phyloP scores from a whole-genome alignment of 163 green algal species.

The Chlorella variabilis region DNA sequence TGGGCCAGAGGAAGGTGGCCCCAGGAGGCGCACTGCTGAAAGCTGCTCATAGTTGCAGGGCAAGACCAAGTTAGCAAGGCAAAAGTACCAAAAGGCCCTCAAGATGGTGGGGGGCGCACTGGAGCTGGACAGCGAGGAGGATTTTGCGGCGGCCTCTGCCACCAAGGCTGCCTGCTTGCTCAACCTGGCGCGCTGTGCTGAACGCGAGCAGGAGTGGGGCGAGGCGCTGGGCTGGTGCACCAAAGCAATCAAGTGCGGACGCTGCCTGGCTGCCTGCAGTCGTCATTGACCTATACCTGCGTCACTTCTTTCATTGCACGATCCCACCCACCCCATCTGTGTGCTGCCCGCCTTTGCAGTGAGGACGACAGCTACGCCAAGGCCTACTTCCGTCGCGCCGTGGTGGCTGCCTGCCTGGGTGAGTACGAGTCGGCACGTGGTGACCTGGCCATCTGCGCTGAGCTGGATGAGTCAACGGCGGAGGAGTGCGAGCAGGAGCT shows the following conservation, averaged over 20 bases:
- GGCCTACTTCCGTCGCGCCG: constrained; percentile 56
- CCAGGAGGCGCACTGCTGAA: no score
- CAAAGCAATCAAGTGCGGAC: constrained; percentile 71
- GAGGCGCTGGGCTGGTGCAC: constrained; percentile 74
- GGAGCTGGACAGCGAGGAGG: constrained; percentile 73
- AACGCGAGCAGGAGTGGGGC: constrained; percentile 61
- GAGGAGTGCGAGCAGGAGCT: constrained; percentile 51
- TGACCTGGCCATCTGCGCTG: constrained; percentile 44
- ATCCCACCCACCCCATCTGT: no score
- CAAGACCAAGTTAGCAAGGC: constrained; percentile 33
- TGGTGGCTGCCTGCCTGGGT: constrained; percentile 31
- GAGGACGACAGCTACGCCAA: constrained; percentile 58
- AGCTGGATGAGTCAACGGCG: constrained; percentile 30
- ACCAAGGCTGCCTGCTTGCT: constrained; percentile 57
- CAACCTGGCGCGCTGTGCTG: constrained; percentile 76
- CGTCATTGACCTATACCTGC: no score
- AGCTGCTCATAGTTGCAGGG: not conserved
- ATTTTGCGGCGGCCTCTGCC: constrained; percentile 44
- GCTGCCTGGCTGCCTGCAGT: not conserved
- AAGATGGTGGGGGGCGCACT: constrained; percentile 73
- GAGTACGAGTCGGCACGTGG: constrained; percentile 46
- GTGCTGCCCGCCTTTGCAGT: constrained; percentile 40
- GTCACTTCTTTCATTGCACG: not conserved
- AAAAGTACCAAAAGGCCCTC: constrained; percentile 59
- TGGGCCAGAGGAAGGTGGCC: no score